Base-by-base conservation (phyloP, 1,284 basidiomycete genomes). In the Sporisorium reilianum region DNA sequence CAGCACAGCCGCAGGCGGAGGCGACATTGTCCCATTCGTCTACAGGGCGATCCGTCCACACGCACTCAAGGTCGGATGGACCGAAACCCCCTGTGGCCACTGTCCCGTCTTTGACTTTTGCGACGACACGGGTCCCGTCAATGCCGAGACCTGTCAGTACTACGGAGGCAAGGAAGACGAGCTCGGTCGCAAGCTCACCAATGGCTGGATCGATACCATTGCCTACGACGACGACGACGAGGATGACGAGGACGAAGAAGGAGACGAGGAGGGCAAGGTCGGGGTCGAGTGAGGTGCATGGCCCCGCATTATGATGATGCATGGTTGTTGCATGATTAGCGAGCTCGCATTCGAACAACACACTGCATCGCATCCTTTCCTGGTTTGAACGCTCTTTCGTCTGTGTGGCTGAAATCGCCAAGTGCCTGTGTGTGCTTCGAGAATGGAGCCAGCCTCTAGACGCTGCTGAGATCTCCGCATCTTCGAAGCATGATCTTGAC, bases 61-160 rank as follows among this genome's bases (percentile, higher is more conserved):
- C 25, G 41, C 62, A 16, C 70, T 80, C 38, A 59, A 65, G n/a
- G 65, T 64, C 18, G 77, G 76, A 11, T 80, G 75, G 71, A 80
- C 67, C 16, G 79, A 82, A 50, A 71, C 66, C 1, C 79, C 80
- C 12, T 82, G 80, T 28, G 79, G 76, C 20, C 72, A 75, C 46
- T 82, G 80, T 48, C 80, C 80, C 23, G 78, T 81, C n/a, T 78
- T 78, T 49, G 75, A 78, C 52, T 82, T 82, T 52, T 82, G 80
- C 54, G 67, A 72, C 40, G 67, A 75, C 32, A 66, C 70, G 6
- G 80, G 80, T 1, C 79, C 80, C 2, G 79, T 80, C 28, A 82
- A 79, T 55, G 79, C 80, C 14, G 71, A 76, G 56, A 62, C 45
- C 3, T 82, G 80, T 46, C 58, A 72, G 52, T 81, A 82, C 63